These are phyloP conservation scores for Pogostemon cablin DNA, from an alignment of 257 asterid species.

Conservation along the genomic window DNA sequence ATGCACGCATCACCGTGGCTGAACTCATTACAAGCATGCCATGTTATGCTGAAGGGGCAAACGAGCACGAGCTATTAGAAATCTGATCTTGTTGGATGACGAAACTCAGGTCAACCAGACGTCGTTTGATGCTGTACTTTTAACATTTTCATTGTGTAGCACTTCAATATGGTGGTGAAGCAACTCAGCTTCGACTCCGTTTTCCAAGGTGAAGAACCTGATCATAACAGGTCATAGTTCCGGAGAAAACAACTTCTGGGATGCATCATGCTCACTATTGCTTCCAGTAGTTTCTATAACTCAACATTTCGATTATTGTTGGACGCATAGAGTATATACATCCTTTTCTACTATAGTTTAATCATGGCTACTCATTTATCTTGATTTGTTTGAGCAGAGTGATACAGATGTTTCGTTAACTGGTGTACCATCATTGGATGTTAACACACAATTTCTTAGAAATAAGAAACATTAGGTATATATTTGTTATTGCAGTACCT, in stretches of 20 bases:
- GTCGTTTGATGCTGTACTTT: background rate
- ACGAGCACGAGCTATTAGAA: constrained; percentile 25
- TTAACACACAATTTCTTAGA: too few relatives aligned
- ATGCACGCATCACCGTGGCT: constrained; percentile 72
- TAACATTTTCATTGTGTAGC: constrained; percentile 44
- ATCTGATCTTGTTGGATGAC: constrained; percentile 9
- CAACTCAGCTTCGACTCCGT: constrained; percentile 50
- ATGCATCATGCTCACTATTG: constrained; percentile 77
- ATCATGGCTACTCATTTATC: constrained; percentile 19
- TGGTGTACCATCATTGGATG: constrained; percentile 47
- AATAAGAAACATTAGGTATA: background rate
- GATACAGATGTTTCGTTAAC: constrained; percentile 71
- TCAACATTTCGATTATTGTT: constrained; percentile 61
- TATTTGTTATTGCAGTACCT: constrained; percentile 51
- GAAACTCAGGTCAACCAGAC: constrained; percentile 4
- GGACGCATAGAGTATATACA: background rate
- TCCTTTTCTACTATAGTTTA: background rate
- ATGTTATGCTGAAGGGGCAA: constrained; percentile 59
- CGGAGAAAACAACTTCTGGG: constrained; percentile 91
- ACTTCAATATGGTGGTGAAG: constrained; percentile 48
- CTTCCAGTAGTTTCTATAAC: constrained; percentile 65
- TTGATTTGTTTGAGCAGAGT: constrained; percentile 56
- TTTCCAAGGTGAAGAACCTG: constrained; percentile 71
- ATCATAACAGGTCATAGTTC: constrained; percentile 77
- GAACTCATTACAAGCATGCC: constrained; percentile 60